Base-by-base conservation (phyloP, 2,329 filamentous ascomycete genomes). In the Penicillium concentricum region DNA sequence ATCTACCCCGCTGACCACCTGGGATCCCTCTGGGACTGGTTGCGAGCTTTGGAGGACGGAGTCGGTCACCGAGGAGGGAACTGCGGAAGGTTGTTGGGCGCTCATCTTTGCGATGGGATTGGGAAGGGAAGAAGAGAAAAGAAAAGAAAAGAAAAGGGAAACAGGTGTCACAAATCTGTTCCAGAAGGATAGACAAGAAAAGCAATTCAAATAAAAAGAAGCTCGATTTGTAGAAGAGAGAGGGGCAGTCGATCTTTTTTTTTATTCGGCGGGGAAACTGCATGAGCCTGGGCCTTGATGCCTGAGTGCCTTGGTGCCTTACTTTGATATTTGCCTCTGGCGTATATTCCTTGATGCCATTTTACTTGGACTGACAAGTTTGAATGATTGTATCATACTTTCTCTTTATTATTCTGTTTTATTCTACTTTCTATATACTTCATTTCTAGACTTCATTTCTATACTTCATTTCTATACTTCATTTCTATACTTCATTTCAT, bases 11-110 rank as follows among this genome's bases (percentile, higher is more conserved):
- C 89, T 85, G 35, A 99, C 93, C 71, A 90, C 84, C 64, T 87
- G 86, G n/a, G 90, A 85, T 45, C 83, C 88, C 53, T 87, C 82
- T 16, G 93, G 90, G 72, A 96, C 87, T 53, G 90, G 89, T 56
- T 89, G 87, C 1, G 93, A 97, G 48, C 88, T 82, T 65, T 93
- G 89, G 50, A 97, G 82, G 45, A 97, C 93, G 30, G 93, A 93
- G 72, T 89, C 86, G 46, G 87, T 90, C 55, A 86, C 88, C 60
- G 81, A 81, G 12, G 81, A 71, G 6, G 87, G 88, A n/a, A 83
- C 82, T 26, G 64, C 67, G 15, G 61, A 57, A 22, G 66, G 79
- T 20, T 44, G 20, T 20, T 46, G 20, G 20, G 55, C 26, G 51
- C 47, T 61, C 62, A 65, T 68, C n/a, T 28, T 56, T 57, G 32